Conservation (phyloP, 2,329 filamentous ascomycete species). For the Fusarium sacchari region DNA sequence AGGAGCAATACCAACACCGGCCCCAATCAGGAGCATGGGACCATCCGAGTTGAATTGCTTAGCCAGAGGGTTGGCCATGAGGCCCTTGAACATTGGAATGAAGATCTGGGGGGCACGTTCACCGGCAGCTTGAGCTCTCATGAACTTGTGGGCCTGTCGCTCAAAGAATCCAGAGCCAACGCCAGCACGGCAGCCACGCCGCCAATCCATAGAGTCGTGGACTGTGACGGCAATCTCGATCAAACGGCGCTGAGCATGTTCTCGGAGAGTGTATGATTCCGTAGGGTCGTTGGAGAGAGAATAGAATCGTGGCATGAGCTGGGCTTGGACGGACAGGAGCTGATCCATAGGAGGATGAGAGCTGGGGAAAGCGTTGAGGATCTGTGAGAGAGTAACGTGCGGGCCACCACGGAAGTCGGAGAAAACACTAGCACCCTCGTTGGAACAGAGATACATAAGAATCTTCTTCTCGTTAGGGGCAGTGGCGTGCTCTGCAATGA, state of each 20-base stretch:
- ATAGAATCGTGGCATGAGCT: slow-evolving; percentile 98
- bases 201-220: slow-evolving; percentile 87
- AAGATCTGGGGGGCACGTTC: slow-evolving; percentile 70
- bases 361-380: slow-evolving; percentile 92
- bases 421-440: slow-evolving; percentile 90
- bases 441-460: slow-evolving; percentile 84
- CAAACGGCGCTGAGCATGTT: slow-evolving; percentile 77
- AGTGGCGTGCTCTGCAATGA: slow-evolving; percentile 85
- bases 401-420: slow-evolving; percentile 93
- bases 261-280: slow-evolving; percentile 74
- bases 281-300: slow-evolving; percentile 96
- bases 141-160: slow-evolving; percentile 78
- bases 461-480: slow-evolving; percentile 89
- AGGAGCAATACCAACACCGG: slow-evolving; percentile 94
- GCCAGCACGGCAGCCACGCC: slow-evolving; percentile 76
- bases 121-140: slow-evolving; percentile 73
- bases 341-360: slow-evolving; percentile 86
- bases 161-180: slow-evolving; percentile 95
- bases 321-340: slow-evolving; percentile 81
- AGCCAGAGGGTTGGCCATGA: slow-evolving; percentile 97
- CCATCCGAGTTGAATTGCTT: slow-evolving; percentile 92
- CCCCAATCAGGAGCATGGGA: slow-evolving; percentile 96
- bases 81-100: slow-evolving; percentile 96
- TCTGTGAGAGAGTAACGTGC: slow-evolving; percentile 84
- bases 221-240: slow-evolving; percentile 98